A percentile compares a stretch with the other conserved stretches of the same genome.
Conservation (phyloP, 352 stramenopile species). For the Phytophthora fragariaefolia region DNA sequence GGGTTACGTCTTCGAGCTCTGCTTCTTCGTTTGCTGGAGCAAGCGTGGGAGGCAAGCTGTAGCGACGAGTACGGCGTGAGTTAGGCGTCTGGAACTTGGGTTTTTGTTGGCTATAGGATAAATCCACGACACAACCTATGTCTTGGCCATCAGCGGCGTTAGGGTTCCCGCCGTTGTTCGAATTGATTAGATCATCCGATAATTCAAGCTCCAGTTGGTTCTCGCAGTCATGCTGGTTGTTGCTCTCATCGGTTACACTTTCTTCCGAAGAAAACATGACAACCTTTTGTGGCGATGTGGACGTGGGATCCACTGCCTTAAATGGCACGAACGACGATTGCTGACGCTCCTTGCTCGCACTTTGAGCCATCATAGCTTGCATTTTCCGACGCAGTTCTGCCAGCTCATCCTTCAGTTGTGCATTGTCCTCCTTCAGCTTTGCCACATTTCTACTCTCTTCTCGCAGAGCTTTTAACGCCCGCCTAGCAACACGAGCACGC, state of each 20-base stretch:
- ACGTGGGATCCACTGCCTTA: conserved; percentile 22
- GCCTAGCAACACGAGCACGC: conserved; percentile 49
- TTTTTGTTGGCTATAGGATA: conserved; percentile 38
- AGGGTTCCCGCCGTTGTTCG: conserved; percentile 42
- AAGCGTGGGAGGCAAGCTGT: conserved; percentile 34
- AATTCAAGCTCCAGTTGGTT: conserved; percentile 40
- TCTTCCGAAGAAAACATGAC: conserved; percentile 20
- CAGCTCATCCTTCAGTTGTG: conserved; percentile 71
- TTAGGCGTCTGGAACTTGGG: conserved; percentile 50
- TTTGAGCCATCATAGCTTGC: conserved; percentile 47
- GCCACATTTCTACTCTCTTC: conserved; percentile 75
- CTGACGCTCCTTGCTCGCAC: conserved; percentile 25
- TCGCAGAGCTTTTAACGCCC: conserved; percentile 49
- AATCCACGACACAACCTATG: conserved; percentile 36
- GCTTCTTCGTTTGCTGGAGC: conserved; percentile 29
- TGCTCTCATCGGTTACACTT: conserved; percentile 13
- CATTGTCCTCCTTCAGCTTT: conserved; percentile 81
- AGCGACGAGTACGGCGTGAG: conserved; percentile 32
- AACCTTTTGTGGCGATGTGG: conserved; percentile 26
- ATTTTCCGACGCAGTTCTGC: conserved; percentile 65
- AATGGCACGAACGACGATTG: conserved; percentile 19
- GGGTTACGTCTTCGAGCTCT: conserved; percentile 17
- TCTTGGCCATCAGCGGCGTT: conserved; percentile 44
- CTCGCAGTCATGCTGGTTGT: conserved; percentile 34
- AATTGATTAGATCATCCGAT: conserved; percentile 22